Evolutionary conservation across 208 protist genomes (phyloP), one percentile per base, ranked within the genome.

Genomic region (Porcisia hertigi): DNA sequence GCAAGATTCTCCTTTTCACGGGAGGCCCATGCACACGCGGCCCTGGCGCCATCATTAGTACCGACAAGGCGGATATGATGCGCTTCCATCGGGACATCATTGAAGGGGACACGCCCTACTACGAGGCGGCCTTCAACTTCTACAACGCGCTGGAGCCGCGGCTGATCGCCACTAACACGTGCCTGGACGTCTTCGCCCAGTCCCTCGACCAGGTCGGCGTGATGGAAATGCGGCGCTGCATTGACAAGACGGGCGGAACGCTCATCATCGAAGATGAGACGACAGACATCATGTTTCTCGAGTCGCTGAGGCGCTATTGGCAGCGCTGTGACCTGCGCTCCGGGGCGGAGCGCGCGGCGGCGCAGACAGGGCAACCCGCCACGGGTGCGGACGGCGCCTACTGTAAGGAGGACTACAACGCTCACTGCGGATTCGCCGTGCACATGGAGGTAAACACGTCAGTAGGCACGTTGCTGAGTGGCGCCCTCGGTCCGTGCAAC

Each of bases 131-230:
- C 2, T 83, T 80, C 45, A 71, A 88, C 77, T 98, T 98, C 80
- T 99, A 99, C 90, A 87, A 90, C 45, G 80, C 67, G 2, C 82
- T 99, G 1, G 97, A 95, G 58, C 66, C 88, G 65, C 84, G 96
- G 30, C 82, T 98, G 25, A 92, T 90, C 20, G 71, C 71, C n/a
- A 91, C 93, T 25, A 93, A 98, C 49, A 94, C 98, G 81, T 90
- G 88, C 20, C 85, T 99, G 16, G 99, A 99, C 82, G 91, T 99
- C 23, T 99, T 99, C 72, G 93, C 96, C 2, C 94, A 98, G 84
- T 96, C 96, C 11, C 88, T 99, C 34, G 99, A 99, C 83, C 99
- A 99, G 84, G 83, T 95, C 3, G 98, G 98, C 11, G 86, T 99
- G 49, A 85, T 96, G 71, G 99, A 99, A 90, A 98, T 99, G 95